Base-by-base conservation (phyloP, 495 filamentous ascomycete genomes). In the Xylaria telfairii region DNA sequence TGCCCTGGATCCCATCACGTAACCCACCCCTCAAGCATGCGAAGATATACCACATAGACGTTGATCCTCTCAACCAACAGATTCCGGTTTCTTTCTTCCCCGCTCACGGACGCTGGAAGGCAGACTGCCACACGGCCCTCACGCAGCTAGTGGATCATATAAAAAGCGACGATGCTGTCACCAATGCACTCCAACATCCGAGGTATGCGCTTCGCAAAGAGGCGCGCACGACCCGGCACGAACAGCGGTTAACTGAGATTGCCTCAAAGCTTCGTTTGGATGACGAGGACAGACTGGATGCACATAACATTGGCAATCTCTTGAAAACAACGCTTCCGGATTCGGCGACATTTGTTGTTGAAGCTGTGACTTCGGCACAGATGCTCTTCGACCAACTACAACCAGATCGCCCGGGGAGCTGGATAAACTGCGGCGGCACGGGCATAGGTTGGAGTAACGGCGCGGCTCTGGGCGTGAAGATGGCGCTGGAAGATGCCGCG, bases 1-100 rank as follows among this genome's bases (percentile, higher is more conserved):
- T 93, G 4, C 91, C 91, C 4, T 93, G 90, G 89, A 89, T 93
- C 64, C 89, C 89, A 24, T 90, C 89, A 4, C 82, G 84, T 59
- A 82, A 76, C 60, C 79, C 65, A 51, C 81, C 70, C n/a, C 87
- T 82, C 10, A 85, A 82, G 21, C 71, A 80, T 4, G 86, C 90
- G 9, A 86, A 86, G 70, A 87, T 93, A 30, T 87, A 90, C 64
- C 90, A 93, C 70, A 81, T 93, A 49, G 91, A 93, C 75, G 79
- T 90, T 44, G 91, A 93, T 71, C 91, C 91, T 3, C 77, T 92
- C 44, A 93, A 93, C 70, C 88, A 90, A 65, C 89, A 90, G 74
- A 93, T 93, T 72, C 88, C 90, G 0, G 87, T 91, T 6, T 83
- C 80, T 57, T 82, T 80, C 71, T 76, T 82, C 68, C 74, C 77